phyloP scores from a whole-genome alignment of 176 grass and related monocot genomes.

The Oryza brachyantha region DNA sequence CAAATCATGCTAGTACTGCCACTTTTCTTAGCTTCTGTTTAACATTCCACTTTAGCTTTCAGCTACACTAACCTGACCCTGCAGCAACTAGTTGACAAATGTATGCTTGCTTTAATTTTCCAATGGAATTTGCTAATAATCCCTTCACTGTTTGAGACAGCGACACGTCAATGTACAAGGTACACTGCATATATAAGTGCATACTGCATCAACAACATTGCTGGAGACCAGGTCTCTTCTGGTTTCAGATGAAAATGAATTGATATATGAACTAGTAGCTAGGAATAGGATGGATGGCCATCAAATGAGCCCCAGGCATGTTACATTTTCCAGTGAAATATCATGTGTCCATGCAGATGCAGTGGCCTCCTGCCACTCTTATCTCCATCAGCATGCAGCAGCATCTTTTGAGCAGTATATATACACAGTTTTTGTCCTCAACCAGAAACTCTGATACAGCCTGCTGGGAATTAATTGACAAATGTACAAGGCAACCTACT shows the following conservation, averaged over 20 bases:
- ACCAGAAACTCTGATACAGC: constrained; percentile 52
- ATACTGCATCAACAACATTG: constrained; percentile 29
- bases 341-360: constrained; percentile 46
- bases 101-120: not conserved
- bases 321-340: constrained; percentile 54
- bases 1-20: constrained; percentile 44
- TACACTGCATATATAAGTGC: constrained; percentile 21
- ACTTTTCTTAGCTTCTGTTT: constrained; percentile 7
- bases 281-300: not conserved
- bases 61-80: not conserved
- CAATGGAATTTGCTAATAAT: not conserved
- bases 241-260: constrained; percentile 26
- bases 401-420: constrained; percentile 75
- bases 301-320: constrained; percentile 31
- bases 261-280: constrained; percentile 8
- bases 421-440: constrained; percentile 72
- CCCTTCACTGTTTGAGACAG: constrained; percentile 19
- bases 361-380: constrained; percentile 45
- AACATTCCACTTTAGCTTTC: not conserved
- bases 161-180: constrained; percentile 24
- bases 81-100: not conserved
- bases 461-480: constrained; percentile 57
- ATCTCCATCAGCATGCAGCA: constrained; percentile 43
- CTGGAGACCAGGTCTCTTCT: constrained; percentile 39
- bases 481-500: constrained; percentile 51